Percentiles rank a stretch among this genome's conserved stretches.
Evolutionary conservation across 805 yeast genomes (phyloP).

Genomic region (Myxozyma nipponensis): DNA sequence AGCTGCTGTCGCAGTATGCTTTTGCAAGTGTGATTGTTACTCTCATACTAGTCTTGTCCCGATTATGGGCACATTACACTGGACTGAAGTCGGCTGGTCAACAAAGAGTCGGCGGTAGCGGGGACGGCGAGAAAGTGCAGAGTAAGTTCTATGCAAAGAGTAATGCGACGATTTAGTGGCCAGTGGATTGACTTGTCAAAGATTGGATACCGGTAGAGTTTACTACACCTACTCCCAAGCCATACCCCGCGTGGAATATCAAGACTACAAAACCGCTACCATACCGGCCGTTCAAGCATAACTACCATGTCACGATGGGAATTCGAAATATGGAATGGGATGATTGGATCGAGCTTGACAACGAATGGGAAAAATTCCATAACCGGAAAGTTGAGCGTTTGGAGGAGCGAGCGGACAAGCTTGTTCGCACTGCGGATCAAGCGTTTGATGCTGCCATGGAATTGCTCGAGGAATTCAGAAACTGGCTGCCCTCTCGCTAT

Average conservation of each 20-base stretch:
- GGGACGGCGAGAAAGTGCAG: no score
- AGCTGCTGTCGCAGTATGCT: not conserved
- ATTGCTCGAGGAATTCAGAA: constrained; percentile 49
- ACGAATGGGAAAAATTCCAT: constrained; percentile 59
- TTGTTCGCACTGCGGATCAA: constrained; percentile 35
- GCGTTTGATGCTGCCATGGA: constrained; percentile 49
- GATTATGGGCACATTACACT: not conserved
- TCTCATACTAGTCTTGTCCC: not conserved
- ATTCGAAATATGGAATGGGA: constrained; percentile 58
- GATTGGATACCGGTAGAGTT: constrained; percentile 54
- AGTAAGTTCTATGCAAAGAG: no score
- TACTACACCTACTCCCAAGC: constrained; percentile 48
- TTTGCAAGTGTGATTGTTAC: not conserved
- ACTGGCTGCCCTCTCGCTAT: constrained; percentile 54
- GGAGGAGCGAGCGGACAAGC: constrained; percentile 44
- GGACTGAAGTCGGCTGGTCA: no score
- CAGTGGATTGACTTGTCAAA: no score
- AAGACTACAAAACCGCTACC: constrained; percentile 52
- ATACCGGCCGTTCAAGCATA: constrained; percentile 65
- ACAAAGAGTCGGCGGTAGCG: not conserved
- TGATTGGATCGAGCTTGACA: constrained; percentile 65
- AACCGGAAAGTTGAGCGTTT: constrained; percentile 50
- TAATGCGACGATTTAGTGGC: no score
- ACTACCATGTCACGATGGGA: constrained; percentile 66
- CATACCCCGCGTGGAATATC: constrained; percentile 49